Conservation (phyloP, 2,329 filamentous ascomycete species). For the Microthyrium microscopicum region DNA sequence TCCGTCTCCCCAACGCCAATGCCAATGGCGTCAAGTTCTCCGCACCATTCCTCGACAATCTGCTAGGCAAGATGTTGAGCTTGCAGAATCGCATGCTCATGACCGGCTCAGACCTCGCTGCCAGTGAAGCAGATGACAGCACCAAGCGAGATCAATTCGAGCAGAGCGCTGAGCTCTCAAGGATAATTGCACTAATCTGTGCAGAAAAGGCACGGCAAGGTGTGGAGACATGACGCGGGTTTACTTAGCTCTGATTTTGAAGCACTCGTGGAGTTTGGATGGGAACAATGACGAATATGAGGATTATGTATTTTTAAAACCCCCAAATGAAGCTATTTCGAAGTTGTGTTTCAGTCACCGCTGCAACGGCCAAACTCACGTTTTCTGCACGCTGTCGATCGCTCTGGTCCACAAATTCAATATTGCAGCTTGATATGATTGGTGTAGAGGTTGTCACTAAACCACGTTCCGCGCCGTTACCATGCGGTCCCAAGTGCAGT, state of each 20-base stretch:
- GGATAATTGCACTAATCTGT: constrained; percentile 35
- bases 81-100: constrained; percentile 34
- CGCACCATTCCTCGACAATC: constrained; percentile 37
- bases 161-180: constrained; percentile 30
- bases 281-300: background rate
- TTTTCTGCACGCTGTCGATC: too few species aligned
- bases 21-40: constrained; percentile 28
- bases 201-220: constrained; percentile 35
- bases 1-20: constrained; percentile 25
- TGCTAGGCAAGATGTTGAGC: constrained; percentile 31
- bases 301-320: background rate
- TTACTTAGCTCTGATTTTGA: background rate
- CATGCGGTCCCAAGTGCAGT: too few species aligned
- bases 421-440: too few species aligned
- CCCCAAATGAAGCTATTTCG: too few species aligned
- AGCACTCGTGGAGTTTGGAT: background rate
- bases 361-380: too few species aligned
- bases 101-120: constrained; percentile 29
- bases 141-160: constrained; percentile 33
- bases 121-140: constrained; percentile 27
- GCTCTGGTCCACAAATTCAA: too few species aligned
- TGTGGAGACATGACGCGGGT: constrained; percentile 13
- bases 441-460: too few species aligned
- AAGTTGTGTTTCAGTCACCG: too few species aligned
- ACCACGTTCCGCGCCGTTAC: too few species aligned